Conservation (phyloP, 352 stramenopile species). For the Globisporangium viniferum region DNA sequence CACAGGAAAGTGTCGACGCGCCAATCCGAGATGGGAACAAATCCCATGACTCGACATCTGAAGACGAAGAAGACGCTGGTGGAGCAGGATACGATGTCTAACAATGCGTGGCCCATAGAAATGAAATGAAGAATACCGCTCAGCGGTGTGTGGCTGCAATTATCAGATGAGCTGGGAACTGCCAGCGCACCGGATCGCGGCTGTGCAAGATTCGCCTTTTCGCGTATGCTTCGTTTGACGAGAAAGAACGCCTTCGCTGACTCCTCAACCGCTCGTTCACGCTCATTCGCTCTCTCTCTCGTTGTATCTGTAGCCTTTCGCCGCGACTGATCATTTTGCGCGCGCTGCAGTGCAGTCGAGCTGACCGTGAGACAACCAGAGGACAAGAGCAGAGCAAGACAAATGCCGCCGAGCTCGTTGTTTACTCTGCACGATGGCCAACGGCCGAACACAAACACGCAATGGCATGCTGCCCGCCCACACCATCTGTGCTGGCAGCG, state of each 20-base stretch:
- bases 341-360: background rate
- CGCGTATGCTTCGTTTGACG: background rate
- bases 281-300: too few relatives aligned
- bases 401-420: background rate
- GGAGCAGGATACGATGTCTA: background rate
- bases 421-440: background rate
- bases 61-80: background rate
- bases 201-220: background rate
- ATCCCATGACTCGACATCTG: background rate
- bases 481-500: background rate
- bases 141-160: background rate
- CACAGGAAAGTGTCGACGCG: background rate
- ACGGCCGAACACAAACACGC: background rate
- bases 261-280: background rate
- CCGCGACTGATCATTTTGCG: background rate
- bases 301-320: background rate
- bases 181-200: background rate
- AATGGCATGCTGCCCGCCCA: background rate
- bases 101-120: background rate
- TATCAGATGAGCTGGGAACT: background rate
- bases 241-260: background rate
- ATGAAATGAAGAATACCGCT: background rate
- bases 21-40: background rate
- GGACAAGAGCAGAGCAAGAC: background rate
- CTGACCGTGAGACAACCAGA: background rate